These are phyloP conservation scores for Coniochaeta sp. DNA, from an alignment of 2,329 filamentous ascomycete species.

Conservation along the genomic window DNA sequence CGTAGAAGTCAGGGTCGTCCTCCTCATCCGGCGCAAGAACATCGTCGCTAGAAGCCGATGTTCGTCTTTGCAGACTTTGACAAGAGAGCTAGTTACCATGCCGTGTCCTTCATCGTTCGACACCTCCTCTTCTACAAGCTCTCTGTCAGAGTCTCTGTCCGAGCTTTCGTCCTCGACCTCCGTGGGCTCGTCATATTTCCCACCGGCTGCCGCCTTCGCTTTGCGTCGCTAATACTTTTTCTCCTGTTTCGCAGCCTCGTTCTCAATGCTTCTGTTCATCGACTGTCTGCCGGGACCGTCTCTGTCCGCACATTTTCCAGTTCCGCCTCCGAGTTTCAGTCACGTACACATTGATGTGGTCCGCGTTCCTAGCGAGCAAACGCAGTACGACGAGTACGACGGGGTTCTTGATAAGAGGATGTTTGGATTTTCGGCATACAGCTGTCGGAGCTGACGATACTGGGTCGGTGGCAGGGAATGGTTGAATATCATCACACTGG, in stretches of 20 bases:
- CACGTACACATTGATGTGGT: background rate
- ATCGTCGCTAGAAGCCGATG: conserved; percentile 13
- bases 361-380: background rate
- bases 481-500: too few species aligned
- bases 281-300: conserved; percentile 25
- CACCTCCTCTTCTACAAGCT: conserved; percentile 34
- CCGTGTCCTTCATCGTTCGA: conserved; percentile 40
- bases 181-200: conserved; percentile 16
- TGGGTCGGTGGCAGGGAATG: too few species aligned
- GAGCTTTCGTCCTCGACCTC: conserved; percentile 22
- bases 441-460: background rate
- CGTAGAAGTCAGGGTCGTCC: conserved; percentile 70
- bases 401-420: background rate
- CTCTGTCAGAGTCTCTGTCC: conserved; percentile 31
- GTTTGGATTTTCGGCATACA: background rate
- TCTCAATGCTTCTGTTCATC: conserved; percentile 65
- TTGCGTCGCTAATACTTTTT: conserved; percentile 42
- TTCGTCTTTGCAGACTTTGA: conserved; percentile 51
- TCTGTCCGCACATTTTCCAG: background rate
- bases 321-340: background rate
- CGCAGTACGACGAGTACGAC: background rate
- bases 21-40: conserved; percentile 45
- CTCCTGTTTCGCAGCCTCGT: conserved; percentile 60
- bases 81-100: conserved; percentile 63
- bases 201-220: conserved; percentile 12